These are phyloP conservation scores for Nadsonia starkeyi-henricii DNA, from an alignment of 1,139 yeast species.

Conservation along the genomic window DNA sequence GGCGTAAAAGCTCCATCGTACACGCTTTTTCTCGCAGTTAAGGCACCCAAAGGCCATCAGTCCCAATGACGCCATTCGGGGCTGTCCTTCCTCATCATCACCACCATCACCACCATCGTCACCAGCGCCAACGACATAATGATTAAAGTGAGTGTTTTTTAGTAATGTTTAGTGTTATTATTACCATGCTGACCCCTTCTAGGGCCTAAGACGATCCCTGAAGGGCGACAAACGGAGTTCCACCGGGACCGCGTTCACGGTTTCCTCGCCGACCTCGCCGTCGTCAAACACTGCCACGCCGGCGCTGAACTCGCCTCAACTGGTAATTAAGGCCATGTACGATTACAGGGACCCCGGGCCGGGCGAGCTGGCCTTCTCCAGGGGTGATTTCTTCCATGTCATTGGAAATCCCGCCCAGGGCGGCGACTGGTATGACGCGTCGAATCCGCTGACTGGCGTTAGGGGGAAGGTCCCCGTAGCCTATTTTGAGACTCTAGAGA, in stretches of 20 bases:
- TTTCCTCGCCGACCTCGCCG: constrained; percentile 4
- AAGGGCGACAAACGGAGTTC: constrained; percentile 23
- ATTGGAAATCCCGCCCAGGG: constrained; percentile 44
- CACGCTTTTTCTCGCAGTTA: no score
- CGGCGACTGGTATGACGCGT: constrained; percentile 76
- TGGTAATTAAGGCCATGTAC: constrained; percentile 71
- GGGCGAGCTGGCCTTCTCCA: constrained; percentile 61
- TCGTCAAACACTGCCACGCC: constrained; percentile 9
- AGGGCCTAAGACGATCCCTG: constrained; percentile 24
- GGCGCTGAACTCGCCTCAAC: constrained; percentile 41
- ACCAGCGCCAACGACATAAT: constrained; percentile 14
- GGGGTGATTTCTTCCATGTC: constrained; percentile 86
- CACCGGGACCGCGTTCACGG: constrained; percentile 2
- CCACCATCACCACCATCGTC: constrained; percentile 19
- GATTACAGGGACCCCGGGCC: constrained; percentile 71
- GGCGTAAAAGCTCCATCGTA: no score
- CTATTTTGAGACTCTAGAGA: constrained; percentile 65
- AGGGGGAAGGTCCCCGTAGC: constrained; percentile 81
- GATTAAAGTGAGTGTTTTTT: background rate
- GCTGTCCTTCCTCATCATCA: constrained; percentile 14
- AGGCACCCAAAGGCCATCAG: no score
- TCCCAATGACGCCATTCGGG: constrained; percentile 7
- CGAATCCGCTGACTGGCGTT: constrained; percentile 64
- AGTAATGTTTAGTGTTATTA: no score
- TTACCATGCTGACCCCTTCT: no score